These are phyloP conservation scores for Pittosporum tobira DNA, from an alignment of 129 eudicot genomes.

Conservation along the genomic window DNA sequence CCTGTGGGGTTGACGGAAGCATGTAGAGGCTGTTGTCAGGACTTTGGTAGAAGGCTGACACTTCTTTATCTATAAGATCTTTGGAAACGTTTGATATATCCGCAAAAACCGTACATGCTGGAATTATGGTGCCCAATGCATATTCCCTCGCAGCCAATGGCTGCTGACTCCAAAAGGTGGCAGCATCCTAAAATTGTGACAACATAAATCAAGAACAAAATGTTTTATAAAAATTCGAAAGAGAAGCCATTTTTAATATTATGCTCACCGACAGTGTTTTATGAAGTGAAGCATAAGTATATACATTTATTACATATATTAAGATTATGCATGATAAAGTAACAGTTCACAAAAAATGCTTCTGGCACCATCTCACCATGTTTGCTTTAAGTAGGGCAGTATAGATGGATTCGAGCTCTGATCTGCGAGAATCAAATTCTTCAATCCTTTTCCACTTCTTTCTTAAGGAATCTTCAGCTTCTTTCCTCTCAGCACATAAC, in stretches of 20 bases:
- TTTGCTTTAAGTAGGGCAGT: conserved; percentile 64
- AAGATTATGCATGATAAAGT: no score
- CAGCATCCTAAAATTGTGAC: no score
- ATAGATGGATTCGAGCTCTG: conserved; percentile 73
- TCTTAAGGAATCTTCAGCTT: conserved; percentile 75
- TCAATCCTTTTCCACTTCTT: conserved; percentile 94
- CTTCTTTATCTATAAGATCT: conserved; percentile 78
- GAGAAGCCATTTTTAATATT: neutral
- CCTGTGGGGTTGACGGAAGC: conserved; percentile 98
- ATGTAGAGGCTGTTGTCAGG: conserved; percentile 88
- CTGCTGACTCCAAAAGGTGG: conserved; percentile 80
- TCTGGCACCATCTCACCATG: conserved; percentile 33
- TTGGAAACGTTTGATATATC: conserved; percentile 48
- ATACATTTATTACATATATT: no score
- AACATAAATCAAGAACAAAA: no score
- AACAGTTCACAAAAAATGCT: neutral
- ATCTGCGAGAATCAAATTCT: conserved; percentile 90
- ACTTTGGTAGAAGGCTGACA: conserved; percentile 51
- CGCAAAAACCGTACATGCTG: conserved; percentile 49
- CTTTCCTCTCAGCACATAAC: conserved; percentile 79
- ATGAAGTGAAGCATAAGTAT: no score
- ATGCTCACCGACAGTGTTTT: neutral
- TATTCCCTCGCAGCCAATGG: conserved; percentile 79
- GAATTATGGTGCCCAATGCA: conserved; percentile 84
- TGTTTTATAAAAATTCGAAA: neutral